Evolutionary conservation across 139 green algal species (phyloP).

Genomic region (Haematococcus lacustris): DNA sequence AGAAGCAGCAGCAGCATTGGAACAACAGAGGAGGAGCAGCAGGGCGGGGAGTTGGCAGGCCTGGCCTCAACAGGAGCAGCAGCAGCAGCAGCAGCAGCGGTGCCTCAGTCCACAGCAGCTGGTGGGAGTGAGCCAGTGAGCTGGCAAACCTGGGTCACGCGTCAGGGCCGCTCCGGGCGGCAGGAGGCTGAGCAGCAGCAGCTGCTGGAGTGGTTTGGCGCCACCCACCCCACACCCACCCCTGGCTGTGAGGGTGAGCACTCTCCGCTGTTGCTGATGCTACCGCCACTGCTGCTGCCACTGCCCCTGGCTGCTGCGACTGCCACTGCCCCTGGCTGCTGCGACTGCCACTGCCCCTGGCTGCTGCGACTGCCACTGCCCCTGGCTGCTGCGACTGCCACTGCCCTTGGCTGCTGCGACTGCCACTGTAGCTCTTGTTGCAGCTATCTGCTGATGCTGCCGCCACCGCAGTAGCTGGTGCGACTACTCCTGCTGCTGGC

Average conservation of each 20-base stretch:
- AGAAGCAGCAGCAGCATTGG: constrained; percentile 3
- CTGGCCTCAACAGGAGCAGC: constrained; percentile 2
- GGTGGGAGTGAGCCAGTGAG: neutral
- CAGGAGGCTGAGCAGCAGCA: constrained; percentile 19
- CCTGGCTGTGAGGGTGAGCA: neutral
- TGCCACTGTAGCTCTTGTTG: no score
- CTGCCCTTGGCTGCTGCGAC: no score
- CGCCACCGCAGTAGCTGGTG: no score
- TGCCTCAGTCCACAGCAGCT: constrained; percentile 7
- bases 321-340: neutral
- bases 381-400: neutral
- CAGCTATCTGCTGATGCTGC: no score
- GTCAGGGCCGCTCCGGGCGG: constrained; percentile 18
- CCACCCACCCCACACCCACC: constrained; percentile 9
- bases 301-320: neutral
- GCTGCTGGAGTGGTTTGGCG: constrained; percentile 54
- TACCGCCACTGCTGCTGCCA: neutral
- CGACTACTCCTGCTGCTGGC: no score
- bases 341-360: neutral
- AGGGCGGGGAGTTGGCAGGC: neutral
- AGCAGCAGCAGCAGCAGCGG: constrained; percentile 7
- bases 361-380: neutral
- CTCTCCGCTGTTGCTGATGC: neutral
- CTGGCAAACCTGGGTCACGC: constrained; percentile 32
- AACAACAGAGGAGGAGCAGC: constrained; percentile 5